A percentile compares a stretch with the other conserved stretches of the same genome.
Conservation (phyloP, 2,329 filamentous ascomycete species). For the Aspergillus melleus region DNA sequence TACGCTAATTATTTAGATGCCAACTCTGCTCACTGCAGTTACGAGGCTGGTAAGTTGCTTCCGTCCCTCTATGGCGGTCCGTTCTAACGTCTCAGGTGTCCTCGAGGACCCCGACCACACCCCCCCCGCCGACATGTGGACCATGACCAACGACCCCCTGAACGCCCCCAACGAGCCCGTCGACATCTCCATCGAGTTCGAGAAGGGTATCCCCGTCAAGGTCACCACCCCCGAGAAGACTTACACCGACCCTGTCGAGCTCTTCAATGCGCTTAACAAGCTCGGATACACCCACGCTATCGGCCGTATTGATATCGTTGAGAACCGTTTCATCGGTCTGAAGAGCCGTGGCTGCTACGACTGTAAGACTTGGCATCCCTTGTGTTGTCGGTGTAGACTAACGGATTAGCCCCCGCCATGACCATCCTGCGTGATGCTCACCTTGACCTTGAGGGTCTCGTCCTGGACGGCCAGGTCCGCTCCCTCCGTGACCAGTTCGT, state of each 20-base stretch:
- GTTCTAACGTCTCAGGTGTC: constrained; percentile 14
- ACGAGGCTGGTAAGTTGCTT: constrained; percentile 66
- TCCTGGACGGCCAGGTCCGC: constrained; percentile 68
- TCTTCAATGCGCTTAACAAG: constrained; percentile 71
- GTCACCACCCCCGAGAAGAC: constrained; percentile 61
- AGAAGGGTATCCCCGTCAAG: constrained; percentile 73
- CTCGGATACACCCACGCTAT: constrained; percentile 73
- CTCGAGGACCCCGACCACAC: constrained; percentile 57
- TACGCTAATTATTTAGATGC: constrained; percentile 27
- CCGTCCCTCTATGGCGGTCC: constrained; percentile 26
- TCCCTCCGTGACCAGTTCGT: constrained; percentile 71
- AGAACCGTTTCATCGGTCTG: constrained; percentile 77
- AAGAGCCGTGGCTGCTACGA: constrained; percentile 84
- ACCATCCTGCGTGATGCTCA: constrained; percentile 36
- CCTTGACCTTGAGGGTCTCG: constrained; percentile 63
- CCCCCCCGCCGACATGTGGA: constrained; percentile 80
- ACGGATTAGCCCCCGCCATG: constrained; percentile 28
- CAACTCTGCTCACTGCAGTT: constrained; percentile 64
- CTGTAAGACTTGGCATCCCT: constrained; percentile 40
- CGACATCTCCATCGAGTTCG: constrained; percentile 70
- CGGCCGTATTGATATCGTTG: constrained; percentile 80
- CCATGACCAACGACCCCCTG: constrained; percentile 62
- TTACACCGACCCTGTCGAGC: constrained; percentile 67
- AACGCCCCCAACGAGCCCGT: constrained; percentile 69
- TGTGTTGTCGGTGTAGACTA: neutral